These are phyloP conservation scores for Smallanthus sonchifolius DNA, from an alignment of 129 eudicot genomes.

Conservation along the genomic window DNA sequence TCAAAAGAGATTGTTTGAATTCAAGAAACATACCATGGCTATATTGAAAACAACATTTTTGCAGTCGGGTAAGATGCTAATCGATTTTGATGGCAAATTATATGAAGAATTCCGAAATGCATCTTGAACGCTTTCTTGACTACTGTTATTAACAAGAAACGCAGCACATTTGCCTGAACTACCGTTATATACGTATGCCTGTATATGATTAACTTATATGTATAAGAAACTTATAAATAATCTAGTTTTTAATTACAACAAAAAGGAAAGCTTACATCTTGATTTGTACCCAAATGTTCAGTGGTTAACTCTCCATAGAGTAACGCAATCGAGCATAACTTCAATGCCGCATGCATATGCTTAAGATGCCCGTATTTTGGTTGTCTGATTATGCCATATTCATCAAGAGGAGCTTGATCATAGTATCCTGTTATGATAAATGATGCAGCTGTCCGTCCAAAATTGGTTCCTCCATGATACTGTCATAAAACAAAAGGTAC, in stretches of 20 bases:
- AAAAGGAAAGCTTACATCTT: conserved; percentile 38
- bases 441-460: conserved; percentile 60
- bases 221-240: not conserved
- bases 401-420: conserved; percentile 92
- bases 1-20: not conserved
- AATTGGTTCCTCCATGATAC: conserved; percentile 98
- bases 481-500: conserved; percentile 16
- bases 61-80: conserved; percentile 91
- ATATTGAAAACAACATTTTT: conserved; percentile 67
- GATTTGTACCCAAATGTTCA: conserved; percentile 39
- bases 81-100: conserved; percentile 57
- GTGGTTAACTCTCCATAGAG: conserved; percentile 40
- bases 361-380: conserved; percentile 87
- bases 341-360: conserved; percentile 67
- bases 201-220: not conserved
- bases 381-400: conserved; percentile 72
- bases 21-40: conserved; percentile 48
- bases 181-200: conserved; percentile 59
- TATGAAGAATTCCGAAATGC: conserved; percentile 42
- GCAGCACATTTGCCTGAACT: conserved; percentile 63
- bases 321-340: conserved; percentile 43
- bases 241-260: not conserved
- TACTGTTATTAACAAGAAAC: conserved; percentile 52
- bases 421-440: conserved; percentile 64
- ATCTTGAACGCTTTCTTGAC: conserved; percentile 22